phyloP scores from a whole-genome alignment of 495 filamentous ascomycete genomes.

The Neurospora hispaniola region DNA sequence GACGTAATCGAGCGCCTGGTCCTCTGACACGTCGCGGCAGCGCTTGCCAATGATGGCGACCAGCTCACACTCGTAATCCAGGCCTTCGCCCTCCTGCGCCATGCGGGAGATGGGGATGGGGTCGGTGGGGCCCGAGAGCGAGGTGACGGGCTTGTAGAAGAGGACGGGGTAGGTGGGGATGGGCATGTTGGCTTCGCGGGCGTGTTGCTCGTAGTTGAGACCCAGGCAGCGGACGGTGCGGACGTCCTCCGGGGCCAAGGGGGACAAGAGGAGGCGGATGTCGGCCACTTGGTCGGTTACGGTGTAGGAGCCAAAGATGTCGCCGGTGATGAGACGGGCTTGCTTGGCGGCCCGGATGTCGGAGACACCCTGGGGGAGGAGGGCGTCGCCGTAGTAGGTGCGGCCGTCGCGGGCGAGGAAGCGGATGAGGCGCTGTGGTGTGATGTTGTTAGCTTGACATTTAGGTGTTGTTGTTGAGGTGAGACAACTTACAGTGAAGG shows the following conservation, averaged over 20 bases:
- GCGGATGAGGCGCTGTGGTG: constrained; percentile 57
- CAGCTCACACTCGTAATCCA: constrained; percentile 83
- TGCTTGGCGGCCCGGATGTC: constrained; percentile 57
- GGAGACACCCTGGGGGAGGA: constrained; percentile 54
- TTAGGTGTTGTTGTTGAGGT: too few relatives aligned
- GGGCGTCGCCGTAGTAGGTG: constrained; percentile 75
- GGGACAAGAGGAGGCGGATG: constrained; percentile 56
- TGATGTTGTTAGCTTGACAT: too few relatives aligned
- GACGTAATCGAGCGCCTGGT: constrained; percentile 60
- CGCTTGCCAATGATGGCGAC: constrained; percentile 67
- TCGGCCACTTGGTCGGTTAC: constrained; percentile 61
- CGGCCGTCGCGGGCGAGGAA: constrained; percentile 68
- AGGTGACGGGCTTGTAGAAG: constrained; percentile 75
- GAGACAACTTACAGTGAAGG: constrained; percentile 22
- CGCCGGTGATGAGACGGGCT: constrained; percentile 58
- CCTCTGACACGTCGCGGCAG: constrained; percentile 55
- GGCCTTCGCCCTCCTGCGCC: constrained; percentile 46
- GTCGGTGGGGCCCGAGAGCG: constrained; percentile 58
- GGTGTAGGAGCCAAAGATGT: constrained; percentile 60
- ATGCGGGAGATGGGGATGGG: constrained; percentile 52
- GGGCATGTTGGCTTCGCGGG: constrained; percentile 64
- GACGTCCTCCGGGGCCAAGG: constrained; percentile 56
- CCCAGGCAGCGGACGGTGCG: constrained; percentile 70
- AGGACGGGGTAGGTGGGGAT: constrained; percentile 68
- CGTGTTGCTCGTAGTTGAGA: constrained; percentile 74